These are phyloP conservation scores for Globisporangium lucens DNA, from an alignment of 352 stramenopile species.

Conservation along the genomic window DNA sequence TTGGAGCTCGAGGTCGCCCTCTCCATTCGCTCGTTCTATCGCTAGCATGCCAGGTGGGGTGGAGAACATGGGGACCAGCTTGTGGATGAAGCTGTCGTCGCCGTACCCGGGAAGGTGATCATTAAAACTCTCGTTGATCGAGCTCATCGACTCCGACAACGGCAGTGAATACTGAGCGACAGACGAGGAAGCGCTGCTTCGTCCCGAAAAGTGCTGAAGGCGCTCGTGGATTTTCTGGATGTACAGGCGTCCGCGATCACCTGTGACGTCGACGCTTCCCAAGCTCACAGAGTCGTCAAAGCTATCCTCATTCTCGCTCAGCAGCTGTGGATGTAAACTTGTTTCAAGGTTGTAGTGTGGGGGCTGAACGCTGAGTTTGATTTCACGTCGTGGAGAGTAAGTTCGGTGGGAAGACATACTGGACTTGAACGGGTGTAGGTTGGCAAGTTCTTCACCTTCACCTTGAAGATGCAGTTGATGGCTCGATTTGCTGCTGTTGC, in stretches of 20 bases:
- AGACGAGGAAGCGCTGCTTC: conserved; percentile 19
- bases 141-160: conserved; percentile 58
- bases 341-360: not conserved
- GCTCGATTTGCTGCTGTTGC: not conserved
- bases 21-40: conserved; percentile 7
- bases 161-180: conserved; percentile 55
- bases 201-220: conserved; percentile 10
- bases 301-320: conserved; percentile 8
- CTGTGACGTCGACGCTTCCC: not conserved
- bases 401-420: not conserved
- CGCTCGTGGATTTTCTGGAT: conserved; percentile 25
- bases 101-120: conserved; percentile 14
- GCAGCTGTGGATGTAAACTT: not conserved
- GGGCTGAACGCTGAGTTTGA: not conserved
- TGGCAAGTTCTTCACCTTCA: not conserved
- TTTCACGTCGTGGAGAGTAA: not conserved
- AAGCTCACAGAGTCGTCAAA: conserved; percentile 14
- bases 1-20: conserved; percentile 4
- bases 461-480: not conserved
- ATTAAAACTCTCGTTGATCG: conserved; percentile 48
- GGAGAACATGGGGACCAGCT: conserved; percentile 63
- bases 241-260: conserved; percentile 13
- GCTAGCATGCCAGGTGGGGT: conserved; percentile 6
- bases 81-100: conserved; percentile 52
- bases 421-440: not conserved